Conservation (phyloP, 2,329 filamentous ascomycete genomes). For the Ceratocystis colombiana region DNA sequence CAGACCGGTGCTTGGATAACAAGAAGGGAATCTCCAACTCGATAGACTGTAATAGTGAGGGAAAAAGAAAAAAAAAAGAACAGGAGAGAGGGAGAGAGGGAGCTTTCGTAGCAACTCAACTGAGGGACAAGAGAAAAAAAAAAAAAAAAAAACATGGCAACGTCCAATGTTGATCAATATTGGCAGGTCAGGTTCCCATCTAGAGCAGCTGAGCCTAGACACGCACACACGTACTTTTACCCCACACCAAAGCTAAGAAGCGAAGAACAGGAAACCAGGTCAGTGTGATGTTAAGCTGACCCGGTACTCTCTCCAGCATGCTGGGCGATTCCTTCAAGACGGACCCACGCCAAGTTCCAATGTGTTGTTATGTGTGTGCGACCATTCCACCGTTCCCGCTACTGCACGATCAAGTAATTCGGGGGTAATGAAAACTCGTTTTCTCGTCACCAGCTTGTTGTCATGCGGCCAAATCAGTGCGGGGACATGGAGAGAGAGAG, state of each 20-base stretch:
- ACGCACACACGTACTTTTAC: conserved; percentile 3
- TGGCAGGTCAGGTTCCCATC: too few relatives aligned
- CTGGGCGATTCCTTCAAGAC: not conserved
- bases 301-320: not conserved
- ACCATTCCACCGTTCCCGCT: conserved; percentile 4
- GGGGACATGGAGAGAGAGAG: not conserved
- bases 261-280: not conserved
- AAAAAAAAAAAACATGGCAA: too few relatives aligned
- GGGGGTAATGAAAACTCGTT: conserved; percentile 22
- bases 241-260: not conserved
- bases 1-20: not conserved
- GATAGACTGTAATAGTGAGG: not conserved
- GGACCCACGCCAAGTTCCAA: not conserved
- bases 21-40: not conserved
- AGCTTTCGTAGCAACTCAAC: not conserved
- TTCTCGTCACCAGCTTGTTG: conserved; percentile 2
- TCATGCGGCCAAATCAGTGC: conserved; percentile 18
- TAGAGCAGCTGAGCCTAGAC: not conserved
- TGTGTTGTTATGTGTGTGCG: not conserved
- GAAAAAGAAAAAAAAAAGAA: not conserved
- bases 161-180: too few relatives aligned
- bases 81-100: not conserved
- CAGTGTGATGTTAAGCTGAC: not conserved
- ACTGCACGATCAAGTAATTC: conserved; percentile 22
- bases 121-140: not conserved